phyloP scores from a whole-genome alignment of 148 eudicot genomes.

The Nyssa sinensis region DNA sequence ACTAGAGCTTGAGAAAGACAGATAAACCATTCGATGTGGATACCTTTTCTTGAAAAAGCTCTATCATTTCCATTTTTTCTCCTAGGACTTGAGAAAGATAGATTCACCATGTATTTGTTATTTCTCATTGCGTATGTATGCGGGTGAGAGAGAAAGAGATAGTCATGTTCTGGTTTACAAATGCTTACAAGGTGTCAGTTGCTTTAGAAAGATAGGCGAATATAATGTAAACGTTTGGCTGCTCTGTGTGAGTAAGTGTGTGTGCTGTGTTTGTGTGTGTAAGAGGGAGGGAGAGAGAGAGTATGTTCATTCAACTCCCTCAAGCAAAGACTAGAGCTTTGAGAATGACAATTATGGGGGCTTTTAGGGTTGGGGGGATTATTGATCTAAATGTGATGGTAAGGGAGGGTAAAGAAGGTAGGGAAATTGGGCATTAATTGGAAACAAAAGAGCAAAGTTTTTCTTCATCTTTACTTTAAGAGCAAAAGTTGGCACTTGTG shows the following conservation, averaged over 20 bases:
- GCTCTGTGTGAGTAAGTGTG: not conserved
- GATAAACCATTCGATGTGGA: not conserved
- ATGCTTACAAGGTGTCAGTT: not conserved
- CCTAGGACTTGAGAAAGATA: slow-evolving; percentile 1
- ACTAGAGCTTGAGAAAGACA: slow-evolving; percentile 21
- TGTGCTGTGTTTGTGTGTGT: slow-evolving; percentile 4
- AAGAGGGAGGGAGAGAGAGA: not conserved
- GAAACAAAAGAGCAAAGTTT: slow-evolving; percentile 11
- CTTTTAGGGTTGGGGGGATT: not conserved
- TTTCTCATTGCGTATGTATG: not conserved
- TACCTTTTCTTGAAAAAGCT: not conserved
- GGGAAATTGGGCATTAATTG: not conserved
- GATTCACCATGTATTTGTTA: not conserved
- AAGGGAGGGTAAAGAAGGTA: not conserved
- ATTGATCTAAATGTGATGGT: not conserved
- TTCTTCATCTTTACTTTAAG: slow-evolving; percentile 18
- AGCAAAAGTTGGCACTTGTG: slow-evolving; percentile 12
- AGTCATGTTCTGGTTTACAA: not conserved
- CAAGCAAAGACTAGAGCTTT: slow-evolving; percentile 13
- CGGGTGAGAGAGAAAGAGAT: not conserved
- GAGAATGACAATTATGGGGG: slow-evolving; percentile 20
- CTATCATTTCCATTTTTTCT: not conserved
- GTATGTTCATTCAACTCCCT: not conserved
- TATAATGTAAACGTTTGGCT: not conserved
- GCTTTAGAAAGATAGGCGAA: not conserved